These are phyloP conservation scores for Musa acuminata DNA, from an alignment of 176 grass and related monocot species.

Conservation along the genomic window DNA sequence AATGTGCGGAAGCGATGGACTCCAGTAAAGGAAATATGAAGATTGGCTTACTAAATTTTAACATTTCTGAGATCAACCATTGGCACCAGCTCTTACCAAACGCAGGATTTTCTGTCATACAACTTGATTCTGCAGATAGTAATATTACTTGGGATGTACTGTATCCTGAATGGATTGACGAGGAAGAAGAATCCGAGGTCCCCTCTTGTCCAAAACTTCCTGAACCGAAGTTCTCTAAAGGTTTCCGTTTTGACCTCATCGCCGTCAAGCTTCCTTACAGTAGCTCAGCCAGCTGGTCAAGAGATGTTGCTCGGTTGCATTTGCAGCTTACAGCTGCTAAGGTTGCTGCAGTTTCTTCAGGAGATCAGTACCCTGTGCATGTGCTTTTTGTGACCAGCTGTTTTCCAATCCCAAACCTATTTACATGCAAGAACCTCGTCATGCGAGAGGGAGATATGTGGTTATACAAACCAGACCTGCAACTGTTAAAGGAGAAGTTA, in stretches of 20 bases:
- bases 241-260: background rate
- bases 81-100: background rate
- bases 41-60: slow-evolving; percentile 6
- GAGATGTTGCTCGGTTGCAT: slow-evolving; percentile 6
- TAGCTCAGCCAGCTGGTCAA: background rate
- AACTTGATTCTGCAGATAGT: background rate
- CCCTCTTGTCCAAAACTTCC: slow-evolving; percentile 1
- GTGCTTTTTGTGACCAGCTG: slow-evolving; percentile 4
- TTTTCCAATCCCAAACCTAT: slow-evolving; percentile 5
- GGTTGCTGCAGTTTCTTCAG: background rate
- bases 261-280: slow-evolving; percentile 9
- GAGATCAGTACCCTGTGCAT: background rate
- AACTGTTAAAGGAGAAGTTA: background rate
- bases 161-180: slow-evolving; percentile 15
- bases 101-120: background rate
- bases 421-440: slow-evolving; percentile 9
- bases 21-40: background rate
- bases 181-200: slow-evolving; percentile 1
- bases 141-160: slow-evolving; percentile 9
- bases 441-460: background rate
- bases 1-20: background rate
- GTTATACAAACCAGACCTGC: slow-evolving; percentile 1
- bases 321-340: slow-evolving; percentile 4
- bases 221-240: background rate
- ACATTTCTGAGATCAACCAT: slow-evolving; percentile 1